phyloP scores from a whole-genome alignment of 2,329 filamentous ascomycete species.

The Myotisia sp. region DNA sequence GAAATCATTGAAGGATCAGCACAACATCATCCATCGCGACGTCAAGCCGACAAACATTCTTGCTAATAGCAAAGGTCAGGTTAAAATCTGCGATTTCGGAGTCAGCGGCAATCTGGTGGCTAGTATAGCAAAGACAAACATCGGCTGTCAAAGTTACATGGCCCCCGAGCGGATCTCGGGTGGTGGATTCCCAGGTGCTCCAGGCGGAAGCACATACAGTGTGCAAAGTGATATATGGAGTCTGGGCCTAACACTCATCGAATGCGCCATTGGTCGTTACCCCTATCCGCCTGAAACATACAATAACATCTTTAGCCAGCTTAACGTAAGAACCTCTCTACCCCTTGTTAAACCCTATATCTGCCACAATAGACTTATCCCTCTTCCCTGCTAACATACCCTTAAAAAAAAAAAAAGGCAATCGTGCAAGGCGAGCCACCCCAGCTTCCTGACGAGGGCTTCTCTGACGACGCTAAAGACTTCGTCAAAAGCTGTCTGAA shows the following conservation, averaged over 20 bases:
- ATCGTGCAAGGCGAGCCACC: slow-evolving; percentile 97
- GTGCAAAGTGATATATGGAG: slow-evolving; percentile 99
- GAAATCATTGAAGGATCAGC: slow-evolving; percentile 87
- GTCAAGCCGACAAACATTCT: slow-evolving; percentile 99
- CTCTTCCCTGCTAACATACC: slow-evolving; percentile 5
- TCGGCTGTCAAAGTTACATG: slow-evolving; percentile 99
- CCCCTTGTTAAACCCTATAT: too few relatives aligned
- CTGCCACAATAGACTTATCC: too few relatives aligned
- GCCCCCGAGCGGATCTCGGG: slow-evolving; percentile 89
- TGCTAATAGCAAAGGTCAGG: slow-evolving; percentile 72
- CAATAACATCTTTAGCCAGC: slow-evolving; percentile 93
- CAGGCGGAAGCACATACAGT: slow-evolving; percentile 78
- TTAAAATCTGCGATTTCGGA: slow-evolving; percentile 98
- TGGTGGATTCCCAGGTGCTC: slow-evolving; percentile 54
- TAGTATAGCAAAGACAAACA: slow-evolving; percentile 96
- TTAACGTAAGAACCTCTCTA: slow-evolving; percentile 56
- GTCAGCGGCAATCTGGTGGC: slow-evolving; percentile 93
- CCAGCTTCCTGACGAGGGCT: slow-evolving; percentile 62
- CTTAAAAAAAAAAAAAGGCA: slow-evolving; percentile 45
- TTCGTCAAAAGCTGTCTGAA: slow-evolving; percentile 85
- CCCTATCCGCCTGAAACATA: slow-evolving; percentile 96
- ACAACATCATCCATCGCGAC: slow-evolving; percentile 97
- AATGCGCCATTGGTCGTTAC: slow-evolving; percentile 87
- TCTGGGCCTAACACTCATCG: slow-evolving; percentile 82
- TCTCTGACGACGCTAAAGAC: slow-evolving; percentile 63